These are phyloP conservation scores for Evernia prunastri DNA, from an alignment of 495 filamentous ascomycete species.

Conservation along the genomic window DNA sequence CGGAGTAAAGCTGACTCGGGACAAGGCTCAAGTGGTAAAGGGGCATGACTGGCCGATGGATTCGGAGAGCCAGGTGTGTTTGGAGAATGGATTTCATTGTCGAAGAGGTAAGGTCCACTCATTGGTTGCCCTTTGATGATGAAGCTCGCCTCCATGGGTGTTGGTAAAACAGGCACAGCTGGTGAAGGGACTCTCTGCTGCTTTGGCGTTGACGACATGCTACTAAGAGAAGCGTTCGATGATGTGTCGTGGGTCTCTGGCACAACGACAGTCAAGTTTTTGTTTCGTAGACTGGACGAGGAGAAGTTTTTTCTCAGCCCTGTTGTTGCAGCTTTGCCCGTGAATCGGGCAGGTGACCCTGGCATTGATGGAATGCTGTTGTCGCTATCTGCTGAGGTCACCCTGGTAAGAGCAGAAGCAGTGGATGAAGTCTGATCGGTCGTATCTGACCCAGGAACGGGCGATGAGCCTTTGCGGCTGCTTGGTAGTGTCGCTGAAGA, in stretches of 20 bases:
- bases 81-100: conserved; percentile 73
- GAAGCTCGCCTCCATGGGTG: conserved; percentile 56
- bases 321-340: conserved; percentile 46
- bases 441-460: conserved; percentile 21
- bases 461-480: conserved; percentile 28
- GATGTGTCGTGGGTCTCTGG: conserved; percentile 62
- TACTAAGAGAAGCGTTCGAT: conserved; percentile 66
- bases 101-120: conserved; percentile 75
- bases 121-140: conserved; percentile 48
- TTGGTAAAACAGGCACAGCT: conserved; percentile 60
- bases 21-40: conserved; percentile 81
- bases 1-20: conserved; percentile 78
- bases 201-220: conserved; percentile 54
- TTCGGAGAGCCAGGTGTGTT: conserved; percentile 62
- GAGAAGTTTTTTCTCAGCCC: conserved; percentile 73
- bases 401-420: conserved; percentile 32
- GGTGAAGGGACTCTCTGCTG: conserved; percentile 41
- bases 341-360: conserved; percentile 43
- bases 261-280: conserved; percentile 69
- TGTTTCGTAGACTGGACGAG: conserved; percentile 64
- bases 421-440: conserved; percentile 22
- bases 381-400: conserved; percentile 39
- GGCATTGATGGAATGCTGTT: conserved; percentile 34
- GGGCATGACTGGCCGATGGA: conserved; percentile 48
- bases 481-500: conserved; percentile 10